Base-by-base conservation (phyloP, 352 stramenopile genomes). In the Elongisporangium anandrum region DNA sequence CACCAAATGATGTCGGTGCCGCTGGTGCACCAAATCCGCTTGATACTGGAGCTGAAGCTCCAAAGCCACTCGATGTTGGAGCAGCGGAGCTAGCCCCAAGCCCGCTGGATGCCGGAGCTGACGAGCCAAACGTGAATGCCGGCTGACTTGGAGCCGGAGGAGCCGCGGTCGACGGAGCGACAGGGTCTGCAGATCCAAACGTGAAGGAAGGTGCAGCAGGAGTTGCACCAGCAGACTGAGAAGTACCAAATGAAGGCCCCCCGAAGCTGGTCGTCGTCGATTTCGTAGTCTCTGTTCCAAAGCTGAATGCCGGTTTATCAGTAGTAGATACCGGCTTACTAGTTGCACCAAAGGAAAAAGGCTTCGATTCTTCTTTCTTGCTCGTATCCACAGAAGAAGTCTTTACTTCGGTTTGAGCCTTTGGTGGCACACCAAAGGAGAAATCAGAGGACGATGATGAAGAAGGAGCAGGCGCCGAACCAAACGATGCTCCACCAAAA, bases 91-190 rank as follows among this genome's bases (percentile, higher is more conserved):
- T 64, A 52, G n/a, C n/a, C n/a, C n/a, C n/a, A n/a, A n/a, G n/a
- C n/a, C 68, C 74, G 13, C 62, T 55, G 15, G 66, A 29, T 8
- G 56, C 49, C 12, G 54, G 57, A 17, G 19, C 61, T 10, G 71
- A 64, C 10, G 70, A 58, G 15, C 74, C 75, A 62, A 85, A 87
- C 4, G 56, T 63, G 54, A 72, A 72, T 16, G 75, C 64, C 8
- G 64, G 69, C 58, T 79, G 60, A 54, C 47, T 50, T 54, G 66
- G 50, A 20, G 70, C 22, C 47, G 63, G 34, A 56, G 69, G 64
- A 56, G 64, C 56, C 9, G 64, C 67, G 50, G 48, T 63, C 9
- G 68, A 68, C 13, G 79, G 60, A 15, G 69, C 68, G 53, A 65
- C 48, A 13, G 72, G 57, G 15, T 70, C 57, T 45, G 66, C 70